Percentiles rank a stretch among this genome's conserved stretches.
phyloP scores from a whole-genome alignment of 2,329 filamentous ascomycete species.

The Dactylellina parvicollis region DNA sequence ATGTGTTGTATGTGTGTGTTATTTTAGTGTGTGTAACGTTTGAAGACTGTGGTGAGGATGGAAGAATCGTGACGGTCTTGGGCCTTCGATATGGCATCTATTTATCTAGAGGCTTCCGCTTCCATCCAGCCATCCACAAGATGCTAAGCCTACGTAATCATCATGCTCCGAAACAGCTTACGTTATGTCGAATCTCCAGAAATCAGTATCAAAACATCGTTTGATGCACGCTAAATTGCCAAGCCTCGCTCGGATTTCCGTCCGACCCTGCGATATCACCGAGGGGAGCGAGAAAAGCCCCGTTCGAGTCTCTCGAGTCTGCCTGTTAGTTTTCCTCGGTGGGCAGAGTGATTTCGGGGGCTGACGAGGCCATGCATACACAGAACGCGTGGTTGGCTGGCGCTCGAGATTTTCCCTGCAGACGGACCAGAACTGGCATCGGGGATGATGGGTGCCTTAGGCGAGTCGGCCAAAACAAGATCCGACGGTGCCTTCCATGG shows the following conservation, averaged over 20 bases:
- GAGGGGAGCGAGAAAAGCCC: background rate
- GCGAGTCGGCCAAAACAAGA: conserved; percentile 24
- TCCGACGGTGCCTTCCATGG: conserved; percentile 15
- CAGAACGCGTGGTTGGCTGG: background rate
- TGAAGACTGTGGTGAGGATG: background rate
- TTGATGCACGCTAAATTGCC: background rate
- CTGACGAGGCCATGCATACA: conserved; percentile 6
- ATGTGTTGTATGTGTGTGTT: conserved; percentile 5
- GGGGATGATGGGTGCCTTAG: background rate
- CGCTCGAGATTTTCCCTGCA: background rate
- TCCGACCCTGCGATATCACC: background rate
- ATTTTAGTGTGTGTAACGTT: conserved; percentile 4
- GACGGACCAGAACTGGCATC: background rate
- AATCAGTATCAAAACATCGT: background rate
- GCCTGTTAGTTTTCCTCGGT: conserved; percentile 9
- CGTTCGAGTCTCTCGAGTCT: conserved; percentile 6
- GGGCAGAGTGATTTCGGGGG: background rate
- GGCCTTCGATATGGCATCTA: background rate
- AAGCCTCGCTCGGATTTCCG: background rate
- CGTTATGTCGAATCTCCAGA: background rate
- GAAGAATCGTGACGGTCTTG: background rate
- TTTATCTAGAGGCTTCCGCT: background rate
- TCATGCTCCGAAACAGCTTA: background rate
- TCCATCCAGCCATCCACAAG: background rate
- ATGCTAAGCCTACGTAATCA: conserved; percentile 1